Percentiles rank a stretch among this genome's conserved stretches.
Evolutionary conservation across 108 stramenopile genomes (phyloP).

Genomic region (Fistulifera pelliculosa): DNA sequence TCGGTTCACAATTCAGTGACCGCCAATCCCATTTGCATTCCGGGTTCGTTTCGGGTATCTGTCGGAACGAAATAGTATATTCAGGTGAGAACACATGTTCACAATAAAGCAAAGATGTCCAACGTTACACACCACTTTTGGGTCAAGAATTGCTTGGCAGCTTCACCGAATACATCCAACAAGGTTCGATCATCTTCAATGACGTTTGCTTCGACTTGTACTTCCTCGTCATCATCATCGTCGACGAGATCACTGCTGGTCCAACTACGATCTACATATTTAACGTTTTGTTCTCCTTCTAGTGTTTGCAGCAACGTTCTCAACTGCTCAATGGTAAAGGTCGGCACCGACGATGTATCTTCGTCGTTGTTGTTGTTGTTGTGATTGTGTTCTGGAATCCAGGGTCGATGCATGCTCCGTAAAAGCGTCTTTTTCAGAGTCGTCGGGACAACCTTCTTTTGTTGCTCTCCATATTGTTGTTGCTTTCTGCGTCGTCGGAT

Average conservation of each 20-base stretch:
- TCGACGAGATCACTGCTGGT: neutral
- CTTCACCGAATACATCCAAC: conserved; percentile 77
- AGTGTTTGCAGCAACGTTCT: too few relatives aligned
- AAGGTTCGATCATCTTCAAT: conserved; percentile 55
- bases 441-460: too few relatives aligned
- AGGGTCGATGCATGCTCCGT: too few relatives aligned
- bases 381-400: too few relatives aligned
- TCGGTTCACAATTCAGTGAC: conserved; percentile 68
- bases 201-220: neutral
- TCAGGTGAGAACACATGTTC: neutral
- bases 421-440: too few relatives aligned
- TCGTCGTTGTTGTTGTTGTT: too few relatives aligned
- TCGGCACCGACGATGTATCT: too few relatives aligned
- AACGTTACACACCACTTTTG: conserved; percentile 26
- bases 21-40: conserved; percentile 71
- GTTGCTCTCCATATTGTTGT: too few relatives aligned
- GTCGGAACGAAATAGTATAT: neutral
- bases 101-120: neutral
- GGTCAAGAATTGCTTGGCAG: conserved; percentile 72
- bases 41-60: conserved; percentile 22
- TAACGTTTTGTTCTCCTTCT: too few relatives aligned
- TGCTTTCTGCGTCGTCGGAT: too few relatives aligned
- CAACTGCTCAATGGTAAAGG: too few relatives aligned
- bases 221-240: neutral
- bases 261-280: too few relatives aligned